Evolutionary conservation across 148 eudicot genomes (phyloP).

Genomic region (Beta vulgaris): DNA sequence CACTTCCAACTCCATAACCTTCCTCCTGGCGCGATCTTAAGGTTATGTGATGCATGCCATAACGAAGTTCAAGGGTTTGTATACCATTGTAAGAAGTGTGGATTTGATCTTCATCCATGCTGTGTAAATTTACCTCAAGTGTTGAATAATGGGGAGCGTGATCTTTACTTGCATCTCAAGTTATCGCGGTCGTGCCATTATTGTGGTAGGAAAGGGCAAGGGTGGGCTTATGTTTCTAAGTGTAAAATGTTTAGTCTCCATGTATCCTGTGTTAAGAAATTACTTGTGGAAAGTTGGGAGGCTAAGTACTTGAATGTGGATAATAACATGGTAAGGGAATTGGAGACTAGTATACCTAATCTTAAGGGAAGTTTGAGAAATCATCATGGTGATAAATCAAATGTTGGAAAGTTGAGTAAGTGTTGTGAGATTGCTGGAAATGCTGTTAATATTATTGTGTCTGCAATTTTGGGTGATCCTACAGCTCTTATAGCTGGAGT

Average conservation of each 20-base stretch:
- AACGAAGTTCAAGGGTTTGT: slow-evolving; percentile 34
- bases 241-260: slow-evolving; percentile 38
- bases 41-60: slow-evolving; percentile 34
- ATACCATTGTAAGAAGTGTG: slow-evolving; percentile 40
- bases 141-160: slow-evolving; percentile 35
- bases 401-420: slow-evolving; percentile 28
- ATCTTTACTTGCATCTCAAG: slow-evolving; percentile 31
- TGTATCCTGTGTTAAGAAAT: slow-evolving; percentile 35
- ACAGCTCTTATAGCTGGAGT: slow-evolving; percentile 34
- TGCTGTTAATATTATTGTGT: slow-evolving; percentile 30
- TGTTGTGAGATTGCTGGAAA: slow-evolving; percentile 33
- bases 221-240: slow-evolving; percentile 38
- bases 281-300: slow-evolving; percentile 35
- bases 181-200: slow-evolving; percentile 33
- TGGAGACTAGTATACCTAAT: slow-evolving; percentile 33
- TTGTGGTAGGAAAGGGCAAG: slow-evolving; percentile 35
- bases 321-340: slow-evolving; percentile 16
- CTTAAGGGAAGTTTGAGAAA: slow-evolving; percentile 25
- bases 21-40: slow-evolving; percentile 27
- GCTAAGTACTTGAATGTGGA: slow-evolving; percentile 31
- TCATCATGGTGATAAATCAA: neutral
- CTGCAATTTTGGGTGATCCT: slow-evolving; percentile 44
- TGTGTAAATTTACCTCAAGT: slow-evolving; percentile 32
- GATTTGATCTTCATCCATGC: slow-evolving; percentile 39
- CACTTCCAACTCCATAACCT: slow-evolving; percentile 28